phyloP scores from a whole-genome alignment of 2,329 filamentous ascomycete genomes.

The Rutstroemia sp. region DNA sequence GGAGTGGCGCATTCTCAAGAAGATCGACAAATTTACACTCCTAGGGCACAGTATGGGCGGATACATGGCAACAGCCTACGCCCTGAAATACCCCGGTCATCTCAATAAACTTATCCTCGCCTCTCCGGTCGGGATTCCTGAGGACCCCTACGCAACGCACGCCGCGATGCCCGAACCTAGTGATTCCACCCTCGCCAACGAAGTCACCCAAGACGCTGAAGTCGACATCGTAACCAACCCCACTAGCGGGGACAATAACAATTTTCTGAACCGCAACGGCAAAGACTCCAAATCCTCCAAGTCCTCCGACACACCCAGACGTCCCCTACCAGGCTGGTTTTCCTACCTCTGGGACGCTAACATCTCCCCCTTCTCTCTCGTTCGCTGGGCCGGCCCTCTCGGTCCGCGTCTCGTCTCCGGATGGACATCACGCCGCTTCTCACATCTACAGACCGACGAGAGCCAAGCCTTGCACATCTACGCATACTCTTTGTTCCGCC shows the following conservation, averaged over 20 bases:
- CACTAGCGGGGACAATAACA: slow-evolving; percentile 37
- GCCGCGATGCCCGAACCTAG: slow-evolving; percentile 72
- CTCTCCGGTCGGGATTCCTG: slow-evolving; percentile 88
- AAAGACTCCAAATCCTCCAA: slow-evolving; percentile 30
- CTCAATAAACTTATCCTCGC: slow-evolving; percentile 95
- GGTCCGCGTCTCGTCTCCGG: slow-evolving; percentile 88
- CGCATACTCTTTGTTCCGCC: slow-evolving; percentile 87
- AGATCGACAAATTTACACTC: slow-evolving; percentile 88
- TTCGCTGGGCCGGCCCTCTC: slow-evolving; percentile 81
- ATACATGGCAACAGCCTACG: slow-evolving; percentile 91
- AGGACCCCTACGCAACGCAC: slow-evolving; percentile 83
- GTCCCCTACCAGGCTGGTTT: slow-evolving; percentile 75
- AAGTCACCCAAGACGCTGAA: slow-evolving; percentile 71
- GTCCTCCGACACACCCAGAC: slow-evolving; percentile 27
- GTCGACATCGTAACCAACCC: slow-evolving; percentile 35
- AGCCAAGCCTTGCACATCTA: slow-evolving; percentile 85
- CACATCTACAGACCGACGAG: slow-evolving; percentile 74
- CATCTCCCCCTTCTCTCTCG: slow-evolving; percentile 85
- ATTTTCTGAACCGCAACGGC: slow-evolving; percentile 43
- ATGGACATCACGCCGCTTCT: slow-evolving; percentile 91
- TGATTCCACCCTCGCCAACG: slow-evolving; percentile 65
- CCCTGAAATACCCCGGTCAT: slow-evolving; percentile 89
- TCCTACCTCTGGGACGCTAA: slow-evolving; percentile 96
- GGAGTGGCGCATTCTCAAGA: slow-evolving; percentile 84
- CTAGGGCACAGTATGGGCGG: slow-evolving; percentile 90